Conservation (phyloP, 1,139 yeast species). For the Meyerozyma athensensis region DNA sequence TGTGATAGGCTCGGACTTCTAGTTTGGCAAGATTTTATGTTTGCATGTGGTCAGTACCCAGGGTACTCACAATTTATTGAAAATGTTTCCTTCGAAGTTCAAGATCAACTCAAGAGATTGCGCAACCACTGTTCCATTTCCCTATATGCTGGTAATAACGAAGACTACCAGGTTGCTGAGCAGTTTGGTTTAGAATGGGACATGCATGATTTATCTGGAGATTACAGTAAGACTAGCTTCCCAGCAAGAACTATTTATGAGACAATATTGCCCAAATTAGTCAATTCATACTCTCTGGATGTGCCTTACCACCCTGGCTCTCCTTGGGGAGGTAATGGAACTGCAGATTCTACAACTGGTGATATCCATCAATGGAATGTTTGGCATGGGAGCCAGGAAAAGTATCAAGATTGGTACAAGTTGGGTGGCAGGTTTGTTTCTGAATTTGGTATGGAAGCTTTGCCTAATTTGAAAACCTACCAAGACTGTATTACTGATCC, state of each 20-base stretch:
- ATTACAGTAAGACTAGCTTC: conserved; percentile 28
- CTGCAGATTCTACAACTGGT: conserved; percentile 35
- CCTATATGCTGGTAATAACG: conserved; percentile 41
- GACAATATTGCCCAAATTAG: conserved; percentile 25
- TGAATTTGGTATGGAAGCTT: conserved; percentile 45
- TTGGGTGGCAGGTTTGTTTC: conserved; percentile 40
- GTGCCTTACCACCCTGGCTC: conserved; percentile 39
- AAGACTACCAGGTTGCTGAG: conserved; percentile 44
- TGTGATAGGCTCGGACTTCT: conserved; percentile 41
- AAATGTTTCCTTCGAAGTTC: conserved; percentile 28
- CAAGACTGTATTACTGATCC: conserved; percentile 26
- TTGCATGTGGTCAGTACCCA: conserved; percentile 50
- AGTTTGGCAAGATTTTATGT: conserved; percentile 52
- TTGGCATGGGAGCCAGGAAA: conserved; percentile 43
- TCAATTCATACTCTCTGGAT: conserved; percentile 18
- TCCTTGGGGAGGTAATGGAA: conserved; percentile 36
- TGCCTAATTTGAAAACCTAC: conserved; percentile 28
- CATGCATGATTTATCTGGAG: conserved; percentile 20
- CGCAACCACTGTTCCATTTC: conserved; percentile 33
- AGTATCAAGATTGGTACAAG: conserved; percentile 38
- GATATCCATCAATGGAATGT: conserved; percentile 49
- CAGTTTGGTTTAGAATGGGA: conserved; percentile 26
- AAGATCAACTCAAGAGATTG: conserved; percentile 31
- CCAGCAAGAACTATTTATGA: conserved; percentile 42
- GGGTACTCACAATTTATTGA: conserved; percentile 24